phyloP scores from a whole-genome alignment of 2,329 filamentous ascomycete species.

The Anisogramma anomala region DNA sequence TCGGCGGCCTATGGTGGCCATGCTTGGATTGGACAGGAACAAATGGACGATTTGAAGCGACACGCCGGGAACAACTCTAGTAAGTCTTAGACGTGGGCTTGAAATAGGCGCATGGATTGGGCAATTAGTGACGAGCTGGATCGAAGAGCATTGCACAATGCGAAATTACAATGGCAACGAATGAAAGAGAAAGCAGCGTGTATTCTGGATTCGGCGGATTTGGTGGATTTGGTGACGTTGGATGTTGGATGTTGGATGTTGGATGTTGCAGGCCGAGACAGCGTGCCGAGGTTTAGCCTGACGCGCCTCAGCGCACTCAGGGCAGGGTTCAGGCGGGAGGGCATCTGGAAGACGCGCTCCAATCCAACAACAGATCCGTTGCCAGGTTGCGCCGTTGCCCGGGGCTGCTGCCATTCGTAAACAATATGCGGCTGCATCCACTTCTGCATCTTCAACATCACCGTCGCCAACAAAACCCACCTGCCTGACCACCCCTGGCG shows the following conservation, averaged over 20 bases:
- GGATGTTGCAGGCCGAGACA: background rate
- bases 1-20: conserved; percentile 18
- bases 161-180: too few relatives aligned
- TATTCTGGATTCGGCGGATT: too few relatives aligned
- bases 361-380: conserved; percentile 11
- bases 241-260: background rate
- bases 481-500: background rate
- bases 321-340: too few relatives aligned
- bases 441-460: conserved; percentile 1
- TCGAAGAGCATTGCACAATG: too few relatives aligned
- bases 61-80: background rate
- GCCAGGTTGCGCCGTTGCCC: conserved; percentile 2
- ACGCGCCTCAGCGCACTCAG: too few relatives aligned
- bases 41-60: background rate
- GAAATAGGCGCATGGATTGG: too few relatives aligned
- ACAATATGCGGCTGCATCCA: background rate
- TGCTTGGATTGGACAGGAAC: conserved; percentile 13
- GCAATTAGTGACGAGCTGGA: too few relatives aligned
- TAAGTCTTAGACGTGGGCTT: too few relatives aligned
- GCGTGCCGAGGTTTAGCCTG: background rate
- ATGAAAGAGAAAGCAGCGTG: too few relatives aligned
- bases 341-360: conserved; percentile 1
- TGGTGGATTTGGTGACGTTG: background rate
- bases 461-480: background rate
- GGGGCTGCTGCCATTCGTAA: background rate